Evolutionary conservation across 148 eudicot species (phyloP).

Genomic region (Rhododendron ferrugineum): DNA sequence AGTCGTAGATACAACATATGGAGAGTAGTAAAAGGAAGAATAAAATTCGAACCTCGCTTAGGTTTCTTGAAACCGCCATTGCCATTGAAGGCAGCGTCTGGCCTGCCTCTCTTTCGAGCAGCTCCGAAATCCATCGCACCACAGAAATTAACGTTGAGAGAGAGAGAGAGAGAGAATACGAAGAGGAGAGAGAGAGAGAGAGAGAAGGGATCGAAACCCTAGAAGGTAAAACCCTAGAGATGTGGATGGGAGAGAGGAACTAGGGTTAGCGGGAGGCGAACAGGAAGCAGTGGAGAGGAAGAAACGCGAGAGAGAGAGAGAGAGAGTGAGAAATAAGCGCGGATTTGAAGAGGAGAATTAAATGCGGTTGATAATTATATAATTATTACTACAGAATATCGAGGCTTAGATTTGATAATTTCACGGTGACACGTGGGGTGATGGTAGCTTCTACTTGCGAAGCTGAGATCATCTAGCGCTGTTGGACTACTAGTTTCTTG

Average conservation of each 20-base stretch:
- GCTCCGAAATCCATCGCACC: slow-evolving; percentile 59
- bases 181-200: not conserved
- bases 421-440: not conserved
- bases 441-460: not conserved
- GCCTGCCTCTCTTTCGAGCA: slow-evolving; percentile 52
- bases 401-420: not conserved
- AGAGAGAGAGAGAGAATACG: not conserved
- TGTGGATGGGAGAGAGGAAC: not conserved
- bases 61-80: slow-evolving; percentile 62
- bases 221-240: not conserved
- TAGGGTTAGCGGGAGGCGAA: not conserved
- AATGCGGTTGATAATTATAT: slow-evolving; percentile 12
- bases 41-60: slow-evolving; percentile 40
- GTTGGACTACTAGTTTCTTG: not conserved
- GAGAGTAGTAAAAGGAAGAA: not conserved
- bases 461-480: not conserved
- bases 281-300: not conserved
- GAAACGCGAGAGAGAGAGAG: not conserved
- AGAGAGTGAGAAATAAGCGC: slow-evolving; percentile 5
- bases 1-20: not conserved
- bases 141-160: not conserved
- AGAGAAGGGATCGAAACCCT: not conserved
- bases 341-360: slow-evolving; percentile 20
- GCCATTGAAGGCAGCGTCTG: slow-evolving; percentile 40
- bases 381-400: not conserved